Base-by-base conservation (phyloP, 2,329 filamentous ascomycete genomes). In the Mycosphaerella sp. region DNA sequence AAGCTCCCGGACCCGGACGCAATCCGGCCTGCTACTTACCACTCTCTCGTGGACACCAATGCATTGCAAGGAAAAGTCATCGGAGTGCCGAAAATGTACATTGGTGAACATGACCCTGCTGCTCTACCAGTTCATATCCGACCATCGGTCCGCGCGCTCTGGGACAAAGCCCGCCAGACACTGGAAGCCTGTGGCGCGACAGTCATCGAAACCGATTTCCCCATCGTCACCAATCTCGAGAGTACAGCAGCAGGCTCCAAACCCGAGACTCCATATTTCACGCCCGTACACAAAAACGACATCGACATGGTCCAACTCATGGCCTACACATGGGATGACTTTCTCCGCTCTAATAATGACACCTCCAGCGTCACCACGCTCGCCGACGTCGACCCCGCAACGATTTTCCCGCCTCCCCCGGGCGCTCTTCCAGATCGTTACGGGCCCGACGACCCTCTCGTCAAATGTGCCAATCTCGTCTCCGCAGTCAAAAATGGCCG, bases 271-370 rank as follows among this genome's bases (percentile, higher is more conserved):
- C 7, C 30, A 34, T 34, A 34, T 10, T 34, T 34, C 30, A 34
- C 30, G 2, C 30, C 30, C 30, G 13, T 34, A 12, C 30, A 71
- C 49, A 79, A 75, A 75, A 71, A 73, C 35, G 63, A 60, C 43
- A 68, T 71, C 21, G 76, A 79, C 56, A 68, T 75, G 49, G 68
- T 74, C 16, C 64, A 71, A n/a, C 64, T 79, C 1, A 73, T 78
- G 30, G 74, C 76, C 1, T 72, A 74, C 55, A 70, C 72, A 0
- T 79, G 77, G 77, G 71, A 79, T 49, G 71, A 75, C 40, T 80
- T 79, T 46, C 65, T 79, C 2, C 54, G 58, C 2, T 53, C 63
- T 1, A 77, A 76, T 53, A 63, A 62, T 6, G 73, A 77, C 49
- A 41, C 65, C 10, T 34, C 30, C 0, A 68, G 66, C 1, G 64